Conservation (phyloP, 192 early-diverging fungal species). For the Coemansia umbellata region DNA sequence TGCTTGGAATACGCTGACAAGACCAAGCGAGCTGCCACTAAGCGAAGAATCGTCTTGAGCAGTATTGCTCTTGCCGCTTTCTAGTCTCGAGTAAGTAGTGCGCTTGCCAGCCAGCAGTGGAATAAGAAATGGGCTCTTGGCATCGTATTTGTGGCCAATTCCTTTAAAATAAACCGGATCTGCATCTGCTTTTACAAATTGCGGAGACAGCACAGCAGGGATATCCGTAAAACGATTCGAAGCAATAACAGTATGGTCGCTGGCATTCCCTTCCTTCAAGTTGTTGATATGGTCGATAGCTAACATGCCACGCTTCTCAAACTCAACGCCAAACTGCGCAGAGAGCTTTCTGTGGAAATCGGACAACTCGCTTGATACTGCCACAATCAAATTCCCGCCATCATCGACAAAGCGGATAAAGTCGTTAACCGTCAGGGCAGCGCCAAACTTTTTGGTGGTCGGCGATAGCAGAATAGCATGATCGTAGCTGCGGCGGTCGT, state of each 20-base stretch:
- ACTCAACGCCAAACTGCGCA: conserved; percentile 85
- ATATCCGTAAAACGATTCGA: conserved; percentile 45
- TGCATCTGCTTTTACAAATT: conserved; percentile 1
- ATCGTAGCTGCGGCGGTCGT: conserved; percentile 64
- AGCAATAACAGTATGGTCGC: conserved; percentile 58
- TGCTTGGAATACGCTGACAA: conserved; percentile 86
- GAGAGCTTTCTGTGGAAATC: conserved; percentile 76
- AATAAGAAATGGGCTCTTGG: conserved; percentile 61
- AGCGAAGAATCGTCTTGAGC: conserved; percentile 12
- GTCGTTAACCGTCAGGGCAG: conserved; percentile 49
- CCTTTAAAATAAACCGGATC: conserved; percentile 63
- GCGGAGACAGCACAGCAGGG: conserved; percentile 29
- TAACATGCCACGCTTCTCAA: conserved; percentile 64
- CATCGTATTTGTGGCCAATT: conserved; percentile 65
- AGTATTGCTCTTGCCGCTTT: not conserved
- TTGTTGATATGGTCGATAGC: conserved; percentile 73
- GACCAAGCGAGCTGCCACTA: conserved; percentile 59
- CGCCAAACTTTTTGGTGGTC: conserved; percentile 60
- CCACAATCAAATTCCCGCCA: conserved; percentile 87
- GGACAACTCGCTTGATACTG: conserved; percentile 59
- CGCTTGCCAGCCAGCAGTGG: conserved; percentile 57
- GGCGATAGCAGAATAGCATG: conserved; percentile 82
- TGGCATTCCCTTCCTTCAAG: conserved; percentile 33
- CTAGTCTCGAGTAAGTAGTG: conserved; percentile 74
- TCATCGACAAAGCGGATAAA: conserved; percentile 84